Evolutionary conservation across 441 rosid species (phyloP).

Genomic region (Viola pubescens): DNA sequence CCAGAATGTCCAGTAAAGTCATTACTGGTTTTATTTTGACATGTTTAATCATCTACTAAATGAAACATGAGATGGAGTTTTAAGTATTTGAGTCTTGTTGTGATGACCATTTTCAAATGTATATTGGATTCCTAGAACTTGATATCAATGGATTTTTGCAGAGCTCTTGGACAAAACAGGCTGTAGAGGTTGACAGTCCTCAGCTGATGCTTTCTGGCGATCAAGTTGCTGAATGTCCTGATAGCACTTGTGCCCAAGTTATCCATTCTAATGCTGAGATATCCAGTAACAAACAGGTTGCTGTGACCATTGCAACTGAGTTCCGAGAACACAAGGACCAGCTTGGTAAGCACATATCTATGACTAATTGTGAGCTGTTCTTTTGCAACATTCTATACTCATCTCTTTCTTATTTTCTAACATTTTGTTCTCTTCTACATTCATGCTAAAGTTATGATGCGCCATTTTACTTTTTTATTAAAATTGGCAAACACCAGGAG

Average conservation of each 20-base stretch:
- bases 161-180: slow-evolving; percentile 66
- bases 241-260: slow-evolving; percentile 67
- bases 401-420: too few species aligned
- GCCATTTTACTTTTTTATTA: slow-evolving; percentile 1
- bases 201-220: slow-evolving; percentile 26
- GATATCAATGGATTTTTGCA: slow-evolving; percentile 18
- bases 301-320: slow-evolving; percentile 16
- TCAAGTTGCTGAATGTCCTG: slow-evolving; percentile 41
- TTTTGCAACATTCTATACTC: slow-evolving; percentile 5
- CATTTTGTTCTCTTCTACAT: slow-evolving; percentile 4
- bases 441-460: background rate
- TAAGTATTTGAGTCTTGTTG: too few species aligned
- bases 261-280: slow-evolving; percentile 42
- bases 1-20: background rate
- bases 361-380: slow-evolving; percentile 8
- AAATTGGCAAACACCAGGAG: slow-evolving; percentile 38
- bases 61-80: too few species aligned
- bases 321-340: slow-evolving; percentile 24
- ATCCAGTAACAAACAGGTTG: slow-evolving; percentile 25
- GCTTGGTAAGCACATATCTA: slow-evolving; percentile 29
- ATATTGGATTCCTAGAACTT: background rate
- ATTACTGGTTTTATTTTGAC: background rate
- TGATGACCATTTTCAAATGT: too few species aligned
- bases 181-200: slow-evolving; percentile 39
- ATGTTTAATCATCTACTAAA: background rate